Percentiles rank a stretch among this genome's conserved stretches.
phyloP scores from a whole-genome alignment of 176 grass and related monocot species.

The Eleusine coracana region DNA sequence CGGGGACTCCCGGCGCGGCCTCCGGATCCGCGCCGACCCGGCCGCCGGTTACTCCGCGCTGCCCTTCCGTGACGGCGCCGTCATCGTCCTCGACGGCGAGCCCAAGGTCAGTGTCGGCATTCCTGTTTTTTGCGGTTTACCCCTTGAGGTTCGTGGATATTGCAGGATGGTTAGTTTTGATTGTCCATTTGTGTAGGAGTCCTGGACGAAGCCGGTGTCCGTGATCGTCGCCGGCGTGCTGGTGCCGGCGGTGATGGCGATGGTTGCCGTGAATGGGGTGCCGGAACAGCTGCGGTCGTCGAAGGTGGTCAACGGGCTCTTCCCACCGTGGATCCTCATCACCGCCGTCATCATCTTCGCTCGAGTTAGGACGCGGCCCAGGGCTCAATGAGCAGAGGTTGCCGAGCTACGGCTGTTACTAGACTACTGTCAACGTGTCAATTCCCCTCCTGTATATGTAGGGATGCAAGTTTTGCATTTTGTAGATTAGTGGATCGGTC shows the following conservation, averaged over 20 bases:
- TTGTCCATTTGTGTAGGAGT: conserved; percentile 22
- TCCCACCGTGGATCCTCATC: conserved; percentile 65
- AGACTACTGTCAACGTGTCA: background rate
- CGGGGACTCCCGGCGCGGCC: conserved; percentile 40
- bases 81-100: conserved; percentile 69
- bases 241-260: conserved; percentile 47
- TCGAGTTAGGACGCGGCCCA: conserved; percentile 48
- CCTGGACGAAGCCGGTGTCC: conserved; percentile 57
- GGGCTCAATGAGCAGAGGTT: conserved; percentile 21
- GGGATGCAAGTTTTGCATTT: no score
- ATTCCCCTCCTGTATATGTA: background rate
- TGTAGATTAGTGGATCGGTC: no score
- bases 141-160: background rate
- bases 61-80: conserved; percentile 62
- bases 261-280: conserved; percentile 37
- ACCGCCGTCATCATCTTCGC: conserved; percentile 50
- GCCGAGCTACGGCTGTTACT: background rate
- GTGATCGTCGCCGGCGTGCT: conserved; percentile 57
- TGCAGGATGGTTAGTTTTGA: background rate
- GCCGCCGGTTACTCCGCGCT: conserved; percentile 52
- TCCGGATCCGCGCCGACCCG: conserved; percentile 56
- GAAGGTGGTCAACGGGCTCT: conserved; percentile 33
- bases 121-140: background rate
- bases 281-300: conserved; percentile 49
- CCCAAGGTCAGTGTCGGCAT: conserved; percentile 44